These are phyloP conservation scores for Lentinula detonsa DNA, from an alignment of 768 basidiomycete species.

Conservation along the genomic window DNA sequence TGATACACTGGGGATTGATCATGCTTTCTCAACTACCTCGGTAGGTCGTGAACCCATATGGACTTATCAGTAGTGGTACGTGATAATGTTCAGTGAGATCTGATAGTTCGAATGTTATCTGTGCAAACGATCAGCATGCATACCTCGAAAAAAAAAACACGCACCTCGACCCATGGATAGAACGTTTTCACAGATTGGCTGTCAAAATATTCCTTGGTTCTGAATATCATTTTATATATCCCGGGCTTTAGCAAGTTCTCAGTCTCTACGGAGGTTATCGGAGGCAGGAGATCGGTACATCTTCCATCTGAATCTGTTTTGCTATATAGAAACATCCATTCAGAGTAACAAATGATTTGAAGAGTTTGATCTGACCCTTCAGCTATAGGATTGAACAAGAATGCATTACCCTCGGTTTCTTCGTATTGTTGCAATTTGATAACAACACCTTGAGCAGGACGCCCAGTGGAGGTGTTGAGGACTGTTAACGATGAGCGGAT, in stretches of 20 bases:
- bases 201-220: conserved; percentile 79
- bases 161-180: conserved; percentile 89
- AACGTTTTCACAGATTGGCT: conserved; percentile 59
- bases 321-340: conserved; percentile 29
- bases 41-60: conserved; percentile 89
- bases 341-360: background rate
- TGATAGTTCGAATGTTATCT: conserved; percentile 77
- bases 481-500: conserved; percentile 36
- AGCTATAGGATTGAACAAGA: conserved; percentile 48
- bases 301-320: conserved; percentile 79
- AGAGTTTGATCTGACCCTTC: conserved; percentile 41
- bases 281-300: conserved; percentile 69
- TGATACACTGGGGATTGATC: background rate
- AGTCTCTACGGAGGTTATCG: conserved; percentile 38
- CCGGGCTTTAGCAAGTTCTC: conserved; percentile 45
- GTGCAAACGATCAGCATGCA: background rate
- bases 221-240: conserved; percentile 81
- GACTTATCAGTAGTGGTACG: conserved; percentile 87
- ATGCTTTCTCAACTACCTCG: conserved; percentile 63
- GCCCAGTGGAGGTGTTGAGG: conserved; percentile 80
- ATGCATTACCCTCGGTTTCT: conserved; percentile 24
- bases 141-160: conserved; percentile 9
- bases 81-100: conserved; percentile 83
- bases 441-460: conserved; percentile 66
- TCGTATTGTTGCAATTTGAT: conserved; percentile 56